Conservation (phyloP, 768 basidiomycete species). For the Coprinellus micaceus region DNA sequence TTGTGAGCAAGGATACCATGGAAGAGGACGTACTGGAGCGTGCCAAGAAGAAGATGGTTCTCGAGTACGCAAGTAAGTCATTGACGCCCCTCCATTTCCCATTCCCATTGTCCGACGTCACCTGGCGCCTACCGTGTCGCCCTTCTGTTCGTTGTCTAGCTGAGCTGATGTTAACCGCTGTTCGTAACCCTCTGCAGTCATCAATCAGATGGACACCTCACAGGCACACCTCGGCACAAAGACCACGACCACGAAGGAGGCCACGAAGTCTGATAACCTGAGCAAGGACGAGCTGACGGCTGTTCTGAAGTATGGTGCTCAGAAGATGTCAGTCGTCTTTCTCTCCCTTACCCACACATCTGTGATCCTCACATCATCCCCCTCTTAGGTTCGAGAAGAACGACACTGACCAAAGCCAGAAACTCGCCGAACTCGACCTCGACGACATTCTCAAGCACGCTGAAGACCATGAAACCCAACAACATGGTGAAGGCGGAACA, state of each 20-base stretch:
- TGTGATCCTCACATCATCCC: slow-evolving; percentile 13
- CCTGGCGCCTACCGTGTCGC: background rate
- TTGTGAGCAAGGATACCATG: slow-evolving; percentile 99
- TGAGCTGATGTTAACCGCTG: slow-evolving; percentile 1
- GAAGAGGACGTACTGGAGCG: slow-evolving; percentile 98
- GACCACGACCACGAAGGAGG: slow-evolving; percentile 54
- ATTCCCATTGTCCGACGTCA: slow-evolving; percentile 9
- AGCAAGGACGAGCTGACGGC: slow-evolving; percentile 97
- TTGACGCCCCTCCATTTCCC: background rate
- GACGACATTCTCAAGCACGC: slow-evolving; percentile 97
- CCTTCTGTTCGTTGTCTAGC: background rate
- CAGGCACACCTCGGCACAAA: slow-evolving; percentile 93
- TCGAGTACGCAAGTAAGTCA: slow-evolving; percentile 96
- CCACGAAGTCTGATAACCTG: slow-evolving; percentile 68
- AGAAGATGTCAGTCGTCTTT: slow-evolving; percentile 73
- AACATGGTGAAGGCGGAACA: slow-evolving; percentile 77
- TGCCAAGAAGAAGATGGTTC: slow-evolving; percentile 98
- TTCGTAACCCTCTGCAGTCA: slow-evolving; percentile 54
- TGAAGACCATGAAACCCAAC: slow-evolving; percentile 94
- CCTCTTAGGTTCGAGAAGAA: slow-evolving; percentile 89
- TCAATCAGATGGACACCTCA: slow-evolving; percentile 99
- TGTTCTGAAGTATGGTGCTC: slow-evolving; percentile 97
- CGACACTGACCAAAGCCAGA: slow-evolving; percentile 86
- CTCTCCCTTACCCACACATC: slow-evolving; percentile 2
- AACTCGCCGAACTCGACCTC: slow-evolving; percentile 98